Percentiles rank a stretch among this genome's conserved stretches.
Evolutionary conservation across 1,284 basidiomycete species (phyloP).

Genomic region (Quambalaria eucalypti): DNA sequence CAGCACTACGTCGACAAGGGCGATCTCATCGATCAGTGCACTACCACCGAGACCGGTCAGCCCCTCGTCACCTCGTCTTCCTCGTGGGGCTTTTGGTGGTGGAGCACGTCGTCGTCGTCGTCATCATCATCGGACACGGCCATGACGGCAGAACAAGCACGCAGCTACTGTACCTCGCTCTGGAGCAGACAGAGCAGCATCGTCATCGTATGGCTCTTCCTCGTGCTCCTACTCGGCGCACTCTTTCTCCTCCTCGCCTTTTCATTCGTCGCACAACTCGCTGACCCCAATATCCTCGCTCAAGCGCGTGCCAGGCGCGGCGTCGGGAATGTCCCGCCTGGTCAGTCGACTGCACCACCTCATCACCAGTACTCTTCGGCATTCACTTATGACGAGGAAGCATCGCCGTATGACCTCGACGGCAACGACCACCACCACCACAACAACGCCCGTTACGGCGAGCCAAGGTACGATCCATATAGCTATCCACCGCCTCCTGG

Average conservation of each 20-base stretch:
- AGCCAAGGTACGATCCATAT: conserved; percentile 1
- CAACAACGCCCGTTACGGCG: too few species aligned
- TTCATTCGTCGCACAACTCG: conserved; percentile 26
- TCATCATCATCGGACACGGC: not conserved
- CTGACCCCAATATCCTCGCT: conserved; percentile 20
- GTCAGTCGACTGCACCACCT: not conserved
- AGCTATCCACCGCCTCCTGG: conserved; percentile 4
- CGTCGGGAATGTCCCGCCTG: not conserved
- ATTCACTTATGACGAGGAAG: not conserved
- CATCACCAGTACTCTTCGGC: conserved; percentile 1
- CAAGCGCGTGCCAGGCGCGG: conserved; percentile 10
- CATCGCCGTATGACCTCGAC: not conserved
- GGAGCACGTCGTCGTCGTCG: not conserved
- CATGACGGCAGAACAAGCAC: conserved; percentile 17
- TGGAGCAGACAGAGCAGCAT: conserved; percentile 24
- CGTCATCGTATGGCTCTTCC: conserved; percentile 30
- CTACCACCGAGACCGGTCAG: conserved; percentile 19
- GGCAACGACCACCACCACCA: not conserved
- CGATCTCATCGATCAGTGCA: conserved; percentile 24
- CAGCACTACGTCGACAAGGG: conserved; percentile 23
- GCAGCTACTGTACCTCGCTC: conserved; percentile 16
- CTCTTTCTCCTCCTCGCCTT: conserved; percentile 34
- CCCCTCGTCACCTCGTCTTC: conserved; percentile 3
- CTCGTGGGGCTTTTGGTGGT: not conserved
- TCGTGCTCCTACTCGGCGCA: conserved; percentile 20